Conservation (phyloP, 2,329 filamentous ascomycete genomes). For the Aspergillus sp. region DNA sequence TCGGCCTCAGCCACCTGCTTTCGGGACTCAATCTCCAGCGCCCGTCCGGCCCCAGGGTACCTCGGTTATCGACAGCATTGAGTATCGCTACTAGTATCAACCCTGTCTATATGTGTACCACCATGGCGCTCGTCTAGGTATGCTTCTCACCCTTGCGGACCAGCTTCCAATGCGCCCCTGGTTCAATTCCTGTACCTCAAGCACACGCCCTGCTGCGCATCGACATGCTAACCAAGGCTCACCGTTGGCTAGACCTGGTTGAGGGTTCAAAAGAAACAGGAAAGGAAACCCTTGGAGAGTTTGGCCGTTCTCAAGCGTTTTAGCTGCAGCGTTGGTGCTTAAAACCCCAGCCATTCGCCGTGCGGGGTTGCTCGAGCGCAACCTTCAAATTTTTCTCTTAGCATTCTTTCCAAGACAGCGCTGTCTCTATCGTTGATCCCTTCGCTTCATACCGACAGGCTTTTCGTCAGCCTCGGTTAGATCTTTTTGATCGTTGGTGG, state of each 20-base stretch:
- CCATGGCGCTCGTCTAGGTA: neutral
- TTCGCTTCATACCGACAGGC: neutral
- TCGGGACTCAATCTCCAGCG: neutral
- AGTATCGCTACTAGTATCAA: neutral
- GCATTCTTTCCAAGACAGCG: neutral
- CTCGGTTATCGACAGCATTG: neutral
- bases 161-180: too few species aligned
- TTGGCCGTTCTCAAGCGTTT: too few species aligned
- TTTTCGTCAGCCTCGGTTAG: neutral
- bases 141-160: neutral
- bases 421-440: too few species aligned
- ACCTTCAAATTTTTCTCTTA: neutral
- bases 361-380: neutral
- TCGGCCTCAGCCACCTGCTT: too few species aligned
- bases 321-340: neutral
- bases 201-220: too few species aligned
- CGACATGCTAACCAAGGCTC: too few species aligned
- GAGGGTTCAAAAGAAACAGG: too few species aligned
- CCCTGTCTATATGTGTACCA: neutral
- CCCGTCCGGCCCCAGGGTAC: neutral
- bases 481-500: slow-evolving; percentile 4
- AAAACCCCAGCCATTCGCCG: neutral
- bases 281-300: too few species aligned
- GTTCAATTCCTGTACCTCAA: too few species aligned
- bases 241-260: too few species aligned